Percentiles rank a stretch among this genome's conserved stretches.
Conservation (phyloP, 2,329 filamentous ascomycete species). For the Onygena corvina region DNA sequence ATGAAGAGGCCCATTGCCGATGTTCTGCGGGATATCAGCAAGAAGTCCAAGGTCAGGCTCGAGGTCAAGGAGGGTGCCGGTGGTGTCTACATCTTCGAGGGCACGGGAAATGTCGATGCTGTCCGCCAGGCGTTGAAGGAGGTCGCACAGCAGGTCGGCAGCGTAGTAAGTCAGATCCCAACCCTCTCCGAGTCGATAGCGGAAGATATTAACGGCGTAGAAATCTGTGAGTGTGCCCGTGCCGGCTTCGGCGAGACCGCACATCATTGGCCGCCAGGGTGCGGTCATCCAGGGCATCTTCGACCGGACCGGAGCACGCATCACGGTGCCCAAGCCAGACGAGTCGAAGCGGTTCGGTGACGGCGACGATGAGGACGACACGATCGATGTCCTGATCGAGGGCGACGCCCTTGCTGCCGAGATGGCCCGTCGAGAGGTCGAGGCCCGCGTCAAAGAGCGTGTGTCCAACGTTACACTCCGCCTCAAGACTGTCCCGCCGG, state of each 20-base stretch:
- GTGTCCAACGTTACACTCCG: slow-evolving; percentile 70
- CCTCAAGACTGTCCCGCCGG: slow-evolving; percentile 70
- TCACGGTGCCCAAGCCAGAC: slow-evolving; percentile 76
- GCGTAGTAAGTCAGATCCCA: slow-evolving; percentile 51
- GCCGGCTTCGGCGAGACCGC: slow-evolving; percentile 67
- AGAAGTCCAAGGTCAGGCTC: slow-evolving; percentile 75
- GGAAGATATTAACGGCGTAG: slow-evolving; percentile 26
- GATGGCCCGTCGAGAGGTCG: slow-evolving; percentile 69
- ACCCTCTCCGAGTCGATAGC: background rate
- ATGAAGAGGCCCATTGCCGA: slow-evolving; percentile 77
- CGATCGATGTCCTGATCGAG: slow-evolving; percentile 77
- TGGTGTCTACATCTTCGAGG: slow-evolving; percentile 68
- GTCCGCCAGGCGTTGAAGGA: slow-evolving; percentile 84
- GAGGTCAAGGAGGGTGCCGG: slow-evolving; percentile 62
- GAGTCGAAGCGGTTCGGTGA: slow-evolving; percentile 54
- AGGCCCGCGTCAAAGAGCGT: slow-evolving; percentile 77
- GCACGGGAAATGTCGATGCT: slow-evolving; percentile 68
- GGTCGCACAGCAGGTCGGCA: slow-evolving; percentile 74
- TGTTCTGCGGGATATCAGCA: slow-evolving; percentile 82
- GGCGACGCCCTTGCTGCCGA: slow-evolving; percentile 82
- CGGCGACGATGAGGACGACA: slow-evolving; percentile 58
- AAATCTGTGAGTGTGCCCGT: slow-evolving; percentile 64
- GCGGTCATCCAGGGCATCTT: slow-evolving; percentile 81
- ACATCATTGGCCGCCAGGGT: slow-evolving; percentile 88
- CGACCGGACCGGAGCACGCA: slow-evolving; percentile 76